Evolutionary conservation across 1,284 basidiomycete genomes (phyloP).

Genomic region (Cryptococcus sp.): DNA sequence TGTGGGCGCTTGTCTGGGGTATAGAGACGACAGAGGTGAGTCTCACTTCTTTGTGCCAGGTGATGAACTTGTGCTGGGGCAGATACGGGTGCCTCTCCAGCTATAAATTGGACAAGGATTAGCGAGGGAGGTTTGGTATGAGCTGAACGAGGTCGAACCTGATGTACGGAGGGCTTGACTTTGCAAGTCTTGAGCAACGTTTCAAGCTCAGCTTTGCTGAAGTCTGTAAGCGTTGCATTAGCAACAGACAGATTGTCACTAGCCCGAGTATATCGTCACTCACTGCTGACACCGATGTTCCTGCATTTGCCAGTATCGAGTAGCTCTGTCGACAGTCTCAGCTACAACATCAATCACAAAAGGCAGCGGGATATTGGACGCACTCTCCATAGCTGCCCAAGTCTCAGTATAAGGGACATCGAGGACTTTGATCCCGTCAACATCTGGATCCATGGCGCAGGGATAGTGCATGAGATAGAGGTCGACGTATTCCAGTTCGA

Average conservation of each 20-base stretch:
- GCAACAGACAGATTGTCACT: too few species aligned
- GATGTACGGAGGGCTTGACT: conserved; percentile 60
- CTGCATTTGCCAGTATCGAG: conserved; percentile 17
- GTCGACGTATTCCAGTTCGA: conserved; percentile 72
- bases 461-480: conserved; percentile 69
- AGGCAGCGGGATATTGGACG: too few species aligned
- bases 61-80: conserved; percentile 72
- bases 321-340: too few species aligned
- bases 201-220: conserved; percentile 22
- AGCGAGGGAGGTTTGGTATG: too few species aligned
- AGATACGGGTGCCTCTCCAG: conserved; percentile 77
- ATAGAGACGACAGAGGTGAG: too few species aligned
- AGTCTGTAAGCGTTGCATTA: conserved; percentile 11
- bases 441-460: conserved; percentile 16
- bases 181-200: conserved; percentile 11
- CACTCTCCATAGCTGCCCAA: conserved; percentile 28
- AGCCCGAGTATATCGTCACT: not conserved
- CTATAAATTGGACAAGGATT: too few species aligned
- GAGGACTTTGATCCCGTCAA: conserved; percentile 14
- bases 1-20: conserved; percentile 7
- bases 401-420: conserved; percentile 27
- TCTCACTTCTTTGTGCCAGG: too few species aligned
- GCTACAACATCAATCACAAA: too few species aligned
- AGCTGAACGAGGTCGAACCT: too few species aligned
- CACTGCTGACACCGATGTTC: conserved; percentile 29